Conservation (phyloP, 768 basidiomycete species). For the Boletus tylopilopsis region DNA sequence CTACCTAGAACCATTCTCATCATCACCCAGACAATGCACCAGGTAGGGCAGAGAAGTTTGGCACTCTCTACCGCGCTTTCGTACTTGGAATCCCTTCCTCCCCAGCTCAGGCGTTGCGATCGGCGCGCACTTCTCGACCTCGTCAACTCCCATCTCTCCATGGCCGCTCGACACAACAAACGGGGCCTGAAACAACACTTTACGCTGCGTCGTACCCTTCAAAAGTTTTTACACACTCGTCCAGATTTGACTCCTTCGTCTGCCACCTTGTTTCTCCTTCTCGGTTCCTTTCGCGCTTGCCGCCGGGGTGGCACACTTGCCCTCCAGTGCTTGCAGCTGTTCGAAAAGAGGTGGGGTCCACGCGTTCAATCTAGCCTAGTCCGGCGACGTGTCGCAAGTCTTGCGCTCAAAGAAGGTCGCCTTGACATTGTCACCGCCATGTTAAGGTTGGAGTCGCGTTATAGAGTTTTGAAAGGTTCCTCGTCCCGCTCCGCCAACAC, state of each 20-base stretch:
- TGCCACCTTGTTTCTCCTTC: slow-evolving; percentile 55
- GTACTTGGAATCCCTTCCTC: slow-evolving; percentile 51
- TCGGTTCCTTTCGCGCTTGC: slow-evolving; percentile 47
- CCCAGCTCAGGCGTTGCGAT: slow-evolving; percentile 33
- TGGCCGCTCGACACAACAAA: slow-evolving; percentile 31
- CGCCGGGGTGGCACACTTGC: slow-evolving; percentile 56
- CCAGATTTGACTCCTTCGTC: slow-evolving; percentile 52
- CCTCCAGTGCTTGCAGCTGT: slow-evolving; percentile 39
- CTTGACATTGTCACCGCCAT: slow-evolving; percentile 41
- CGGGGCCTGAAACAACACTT: slow-evolving; percentile 43
- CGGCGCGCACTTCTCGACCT: slow-evolving; percentile 44
- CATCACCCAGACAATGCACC: slow-evolving; percentile 46
- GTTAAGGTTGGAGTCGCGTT: slow-evolving; percentile 15
- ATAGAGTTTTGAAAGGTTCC: slow-evolving; percentile 3
- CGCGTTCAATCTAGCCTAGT: slow-evolving; percentile 55
- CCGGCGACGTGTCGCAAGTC: slow-evolving; percentile 50
- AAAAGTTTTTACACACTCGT: slow-evolving; percentile 43
- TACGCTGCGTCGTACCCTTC: slow-evolving; percentile 41
- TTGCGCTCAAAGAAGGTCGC: slow-evolving; percentile 66
- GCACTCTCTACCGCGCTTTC: slow-evolving; percentile 45
- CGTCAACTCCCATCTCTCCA: slow-evolving; percentile 43
- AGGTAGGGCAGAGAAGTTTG: slow-evolving; percentile 31
- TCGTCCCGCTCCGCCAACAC: slow-evolving; percentile 7
- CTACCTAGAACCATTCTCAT: slow-evolving; percentile 42
- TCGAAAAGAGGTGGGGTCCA: slow-evolving; percentile 53